phyloP scores from a whole-genome alignment of 331 rosid genomes.

The Malus hybrid region DNA sequence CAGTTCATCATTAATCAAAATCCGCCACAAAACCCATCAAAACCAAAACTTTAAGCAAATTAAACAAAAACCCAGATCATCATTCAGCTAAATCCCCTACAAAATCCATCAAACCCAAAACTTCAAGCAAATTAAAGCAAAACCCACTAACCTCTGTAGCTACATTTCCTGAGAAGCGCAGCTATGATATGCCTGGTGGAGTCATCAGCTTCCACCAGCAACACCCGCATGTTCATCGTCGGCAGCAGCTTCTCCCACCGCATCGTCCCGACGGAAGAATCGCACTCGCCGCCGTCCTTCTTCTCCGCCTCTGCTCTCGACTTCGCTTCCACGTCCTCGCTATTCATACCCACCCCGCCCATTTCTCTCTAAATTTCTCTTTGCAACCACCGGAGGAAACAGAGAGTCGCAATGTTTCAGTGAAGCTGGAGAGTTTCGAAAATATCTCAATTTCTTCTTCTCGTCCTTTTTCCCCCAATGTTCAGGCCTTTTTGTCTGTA shows the following conservation, averaged over 20 bases:
- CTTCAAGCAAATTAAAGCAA: neutral
- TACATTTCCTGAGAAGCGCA: slow-evolving; percentile 89
- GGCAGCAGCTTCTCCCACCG: slow-evolving; percentile 79
- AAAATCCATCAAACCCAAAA: neutral
- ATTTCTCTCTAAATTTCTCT: slow-evolving; percentile 5
- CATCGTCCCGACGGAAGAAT: slow-evolving; percentile 47
- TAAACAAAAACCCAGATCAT: neutral
- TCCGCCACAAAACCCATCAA: neutral
- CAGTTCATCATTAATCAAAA: neutral
- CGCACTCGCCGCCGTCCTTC: slow-evolving; percentile 23
- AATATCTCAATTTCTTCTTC: neutral
- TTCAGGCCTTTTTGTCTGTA: neutral
- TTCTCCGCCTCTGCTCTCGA: slow-evolving; percentile 12
- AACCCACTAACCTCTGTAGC: slow-evolving; percentile 58
- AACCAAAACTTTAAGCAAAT: neutral
- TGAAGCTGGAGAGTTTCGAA: neutral
- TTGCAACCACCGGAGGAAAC: neutral
- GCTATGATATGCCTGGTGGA: slow-evolving; percentile 88
- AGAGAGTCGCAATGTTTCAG: neutral
- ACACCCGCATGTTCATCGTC: slow-evolving; percentile 59
- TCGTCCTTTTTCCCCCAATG: neutral
- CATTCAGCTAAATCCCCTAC: neutral
- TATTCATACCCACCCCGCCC: slow-evolving; percentile 51
- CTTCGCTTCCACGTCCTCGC: slow-evolving; percentile 22
- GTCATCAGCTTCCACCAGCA: slow-evolving; percentile 90